Base-by-base conservation (phyloP, 1,284 basidiomycete genomes). In the Ganoderma lingzhi region DNA sequence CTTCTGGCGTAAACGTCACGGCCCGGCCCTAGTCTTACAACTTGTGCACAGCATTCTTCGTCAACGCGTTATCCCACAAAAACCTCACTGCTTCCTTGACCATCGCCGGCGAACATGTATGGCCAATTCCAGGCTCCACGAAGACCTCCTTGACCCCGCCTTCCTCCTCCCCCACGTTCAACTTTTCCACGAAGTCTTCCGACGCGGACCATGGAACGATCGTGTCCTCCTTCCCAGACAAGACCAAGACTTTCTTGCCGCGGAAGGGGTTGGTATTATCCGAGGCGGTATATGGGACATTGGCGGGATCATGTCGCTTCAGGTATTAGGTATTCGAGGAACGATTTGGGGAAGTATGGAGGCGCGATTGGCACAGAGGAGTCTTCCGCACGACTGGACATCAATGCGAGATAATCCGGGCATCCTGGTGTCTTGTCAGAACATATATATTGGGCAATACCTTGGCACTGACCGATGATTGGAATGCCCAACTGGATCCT, bases 401-500 rank as follows among this genome's bases (percentile, higher is more conserved):
- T 88, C 1, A 93, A 84, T 39, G 82, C 82, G 23, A 86, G 78
- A 74, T 89, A 94, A 81, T 95, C 91, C 0, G 96, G 94, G 72
- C 94, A 94, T 44, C 73, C 75, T 76, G 58, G 10, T 30, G 23
- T 4, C 53, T 28, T 17, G 17, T 64, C 63, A 61, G 59, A 17
- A 42, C 15, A 15, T 9, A 15, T 19, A 14, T 2, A 14, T n/a
- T 28, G n/a, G 2, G 2, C 4, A 10, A 2, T 41, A 28, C 23
- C 10, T 28, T n/a, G n/a, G 65, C 10, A 28, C 71, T 61, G 39
- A 75, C 94, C 95, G 39, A 92, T 88, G 76, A 93, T 90, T 0
- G 94, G 91, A 37, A 96, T 89, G 0, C 90, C 94, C 62, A 94
- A 83, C 51, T 79, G 84, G 67, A 96, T 82, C 32, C 72, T 92